Evolutionary conservation across 352 stramenopile species (phyloP), one percentile per base, ranked within the genome.

Genomic region (Phytophthora sansomeana): DNA sequence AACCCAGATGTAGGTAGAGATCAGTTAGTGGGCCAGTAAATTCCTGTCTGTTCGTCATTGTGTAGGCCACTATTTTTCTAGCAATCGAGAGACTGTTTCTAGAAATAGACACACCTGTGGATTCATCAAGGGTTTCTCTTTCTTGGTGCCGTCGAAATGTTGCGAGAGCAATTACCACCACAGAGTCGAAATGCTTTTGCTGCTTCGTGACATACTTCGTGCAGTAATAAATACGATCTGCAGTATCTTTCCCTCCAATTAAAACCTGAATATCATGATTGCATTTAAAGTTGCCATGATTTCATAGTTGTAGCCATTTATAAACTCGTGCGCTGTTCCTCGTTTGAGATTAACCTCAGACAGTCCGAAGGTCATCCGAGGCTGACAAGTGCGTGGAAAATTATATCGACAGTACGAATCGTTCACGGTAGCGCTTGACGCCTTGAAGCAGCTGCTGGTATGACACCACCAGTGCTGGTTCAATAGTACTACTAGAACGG

Each of bases 391-490:
- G 9, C 52, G 36, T 26, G 52, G 52, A 46, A 50, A 51, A 3
- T 32, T 16, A n/a, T 50, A 59, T 38, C 52, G 4, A 6, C 52
- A 59, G 16, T 10, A 59, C 1, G 16, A 30, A 5, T 59, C 28
- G 19, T 43, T 59, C 9, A 59, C 38, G 33, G 52, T 59, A 3
- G 11, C n/a, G 21, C 10, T 30, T 24, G 39, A 50, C n/a, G 16
- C 14, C 17, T 59, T 50, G 28, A 51, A 49, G 24, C 52, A 59
- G 28, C 26, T 42, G 17, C 52, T 50, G 7, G 52, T 59, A 30
- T 58, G 51, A n/a, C 51, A 58, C 51, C 51, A 58, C 51, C 36
- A 58, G 36, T 39, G 51, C 24, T 50, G 52, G 10, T 59, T 59
- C 3, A 59, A n/a, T 8, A 50, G 4, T 1, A 32, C n/a, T 1